Conservation (phyloP, 78 protist species). For the Chrysochromulina tobinii region DNA sequence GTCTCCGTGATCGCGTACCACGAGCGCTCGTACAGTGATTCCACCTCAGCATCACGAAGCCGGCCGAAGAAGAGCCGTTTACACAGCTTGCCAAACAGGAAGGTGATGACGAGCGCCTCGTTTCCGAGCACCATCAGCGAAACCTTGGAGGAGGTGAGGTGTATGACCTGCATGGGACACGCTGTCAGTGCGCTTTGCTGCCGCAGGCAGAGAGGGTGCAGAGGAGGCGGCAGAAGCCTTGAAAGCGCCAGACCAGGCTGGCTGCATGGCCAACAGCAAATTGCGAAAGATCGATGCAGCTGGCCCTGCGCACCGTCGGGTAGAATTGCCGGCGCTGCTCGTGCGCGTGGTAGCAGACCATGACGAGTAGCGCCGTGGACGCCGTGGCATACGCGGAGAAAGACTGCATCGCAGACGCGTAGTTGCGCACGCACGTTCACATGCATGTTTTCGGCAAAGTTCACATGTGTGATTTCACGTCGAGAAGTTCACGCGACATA, state of each 20-base stretch:
- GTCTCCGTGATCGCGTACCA: conserved; percentile 83
- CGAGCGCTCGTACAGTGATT: conserved; percentile 21
- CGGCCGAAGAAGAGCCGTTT: conserved; percentile 49
- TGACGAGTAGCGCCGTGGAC: conserved; percentile 34
- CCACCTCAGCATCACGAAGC: conserved; percentile 64
- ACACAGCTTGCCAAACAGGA: conserved; percentile 42
- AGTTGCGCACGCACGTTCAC: too few relatives aligned
- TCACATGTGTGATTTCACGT: too few relatives aligned
- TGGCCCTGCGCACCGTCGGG: conserved; percentile 53
- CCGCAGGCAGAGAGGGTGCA: too few relatives aligned
- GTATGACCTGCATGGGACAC: neutral
- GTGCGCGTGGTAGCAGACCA: conserved; percentile 41
- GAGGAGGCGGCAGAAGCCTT: too few relatives aligned
- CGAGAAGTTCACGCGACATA: too few relatives aligned
- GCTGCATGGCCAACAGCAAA: neutral
- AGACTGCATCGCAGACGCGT: too few relatives aligned
- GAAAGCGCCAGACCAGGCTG: too few relatives aligned
- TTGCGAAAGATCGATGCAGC: neutral
- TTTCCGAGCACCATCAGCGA: conserved; percentile 46
- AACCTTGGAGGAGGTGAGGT: conserved; percentile 52
- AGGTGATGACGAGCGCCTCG: conserved; percentile 38
- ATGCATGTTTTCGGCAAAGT: too few relatives aligned
- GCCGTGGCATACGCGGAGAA: neutral
- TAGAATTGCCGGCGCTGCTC: conserved; percentile 59
- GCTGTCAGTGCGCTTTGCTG: too few relatives aligned